Evolutionary conservation across 768 basidiomycete genomes (phyloP), one percentile per base, ranked within the genome.

Genomic region (Pulveroboletus frians): DNA sequence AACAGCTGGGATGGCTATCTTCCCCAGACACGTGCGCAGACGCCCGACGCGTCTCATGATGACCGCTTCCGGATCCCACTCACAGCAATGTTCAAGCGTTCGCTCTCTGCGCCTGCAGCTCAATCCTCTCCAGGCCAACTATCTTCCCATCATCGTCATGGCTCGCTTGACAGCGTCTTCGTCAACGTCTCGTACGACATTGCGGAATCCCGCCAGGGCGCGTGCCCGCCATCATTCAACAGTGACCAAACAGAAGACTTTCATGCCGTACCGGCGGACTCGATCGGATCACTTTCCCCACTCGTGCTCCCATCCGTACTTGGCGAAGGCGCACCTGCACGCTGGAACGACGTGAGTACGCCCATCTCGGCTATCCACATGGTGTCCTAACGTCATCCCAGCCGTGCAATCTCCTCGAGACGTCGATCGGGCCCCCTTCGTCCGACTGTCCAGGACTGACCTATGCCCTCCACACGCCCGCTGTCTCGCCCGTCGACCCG

Each of bases 51-150:
- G n/a, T 45, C 37, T 32, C 54, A 57, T 4, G 58, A 60, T 47
- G 47, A 50, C 17, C 67, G 74, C 38, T 72, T 77, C 63, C 64
- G 63, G 34, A 69, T 80, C 21, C 76, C 81, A 3, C 74, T 84
- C 26, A 81, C 81, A 4, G 73, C 80, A 43, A 79, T 83, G 80
- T 81, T 78, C 71, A 83, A 75, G 63, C 81, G 84, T 45, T 80
- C 81, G 10, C 69, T 78, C 4, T 84, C 84, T 32, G 78, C 76
- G 8, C 79, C 79, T 3, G 76, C 72, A 1, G 51, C 63, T n/a
- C 66, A 59, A 41, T 52, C 49, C 18, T 47, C 57, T 20, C 43
- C 51, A 3, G 31, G 39, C 38, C 47, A 51, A 30, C 44, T 40
- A 10, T 43, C 53, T 18, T 51, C 57, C 36, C 58, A 58, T 37